A percentile compares a stretch with the other conserved stretches of the same genome.
Conservation (phyloP, 2,329 filamentous ascomycete species). For the Hypocreales sp. region DNA sequence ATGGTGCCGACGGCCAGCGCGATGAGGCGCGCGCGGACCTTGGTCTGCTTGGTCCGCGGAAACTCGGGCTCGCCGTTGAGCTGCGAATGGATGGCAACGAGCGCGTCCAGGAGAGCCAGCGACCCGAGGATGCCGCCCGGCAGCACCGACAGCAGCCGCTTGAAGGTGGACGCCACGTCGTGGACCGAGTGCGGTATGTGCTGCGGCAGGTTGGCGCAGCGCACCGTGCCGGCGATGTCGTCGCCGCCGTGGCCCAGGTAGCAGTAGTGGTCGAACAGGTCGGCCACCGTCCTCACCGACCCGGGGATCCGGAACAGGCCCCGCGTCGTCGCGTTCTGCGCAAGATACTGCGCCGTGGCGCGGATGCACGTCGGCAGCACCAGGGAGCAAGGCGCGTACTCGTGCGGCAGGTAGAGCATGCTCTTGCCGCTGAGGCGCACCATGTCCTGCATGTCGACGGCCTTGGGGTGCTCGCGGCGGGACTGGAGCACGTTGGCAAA, state of each 20-base stretch:
- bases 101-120: slow-evolving; percentile 41
- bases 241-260: slow-evolving; percentile 27
- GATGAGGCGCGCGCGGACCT: slow-evolving; percentile 47
- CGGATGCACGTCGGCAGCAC: slow-evolving; percentile 50
- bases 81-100: slow-evolving; percentile 45
- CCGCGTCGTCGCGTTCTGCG: slow-evolving; percentile 36
- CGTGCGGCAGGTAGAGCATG: slow-evolving; percentile 41
- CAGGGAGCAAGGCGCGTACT: slow-evolving; percentile 40
- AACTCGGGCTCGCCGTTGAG: slow-evolving; percentile 35
- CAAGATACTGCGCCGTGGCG: slow-evolving; percentile 48
- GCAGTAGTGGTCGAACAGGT: slow-evolving; percentile 50
- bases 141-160: slow-evolving; percentile 44
- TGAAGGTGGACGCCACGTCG: slow-evolving; percentile 53
- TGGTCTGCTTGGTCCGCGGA: slow-evolving; percentile 35
- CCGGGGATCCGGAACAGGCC: slow-evolving; percentile 51
- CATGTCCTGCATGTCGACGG: slow-evolving; percentile 39
- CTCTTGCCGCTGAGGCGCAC: slow-evolving; percentile 48
- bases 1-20: slow-evolving; percentile 45
- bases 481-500: slow-evolving; percentile 29
- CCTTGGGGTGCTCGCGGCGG: slow-evolving; percentile 28
- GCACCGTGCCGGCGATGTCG: slow-evolving; percentile 40
- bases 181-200: slow-evolving; percentile 45
- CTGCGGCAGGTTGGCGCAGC: slow-evolving; percentile 40
- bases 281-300: slow-evolving; percentile 36
- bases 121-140: slow-evolving; percentile 53